Evolutionary conservation across 352 stramenopile species (phyloP).

Genomic region (Globisporangium okanoganense): DNA sequence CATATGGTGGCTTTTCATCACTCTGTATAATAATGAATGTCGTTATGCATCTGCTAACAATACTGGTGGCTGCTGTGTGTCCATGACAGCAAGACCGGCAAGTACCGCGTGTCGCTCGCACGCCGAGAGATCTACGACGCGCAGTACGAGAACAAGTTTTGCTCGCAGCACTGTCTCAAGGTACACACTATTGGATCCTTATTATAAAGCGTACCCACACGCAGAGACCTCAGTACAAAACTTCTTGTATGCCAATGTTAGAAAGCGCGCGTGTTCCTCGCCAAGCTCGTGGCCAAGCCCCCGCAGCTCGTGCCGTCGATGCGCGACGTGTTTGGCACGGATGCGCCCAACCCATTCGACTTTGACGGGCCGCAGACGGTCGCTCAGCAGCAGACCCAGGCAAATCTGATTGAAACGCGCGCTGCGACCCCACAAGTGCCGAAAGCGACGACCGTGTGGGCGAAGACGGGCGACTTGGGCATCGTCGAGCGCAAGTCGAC

Average conservation of each 20-base stretch:
- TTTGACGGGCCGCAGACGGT: constrained; percentile 33
- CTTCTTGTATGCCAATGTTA: constrained; percentile 16
- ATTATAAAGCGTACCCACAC: too few species aligned
- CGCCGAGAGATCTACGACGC: constrained; percentile 80
- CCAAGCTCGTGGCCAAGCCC: constrained; percentile 64
- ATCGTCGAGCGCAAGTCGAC: constrained; percentile 53
- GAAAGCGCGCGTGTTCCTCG: constrained; percentile 69
- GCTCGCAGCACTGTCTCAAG: constrained; percentile 62
- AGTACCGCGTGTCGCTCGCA: constrained; percentile 70
- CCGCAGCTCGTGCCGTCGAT: constrained; percentile 80
- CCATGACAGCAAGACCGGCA: constrained; percentile 41
- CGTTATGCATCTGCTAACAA: not conserved
- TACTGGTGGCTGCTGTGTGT: not conserved
- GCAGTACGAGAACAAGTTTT: constrained; percentile 80
- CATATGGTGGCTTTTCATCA: not conserved
- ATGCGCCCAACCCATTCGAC: constrained; percentile 64
- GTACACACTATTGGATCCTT: constrained; percentile 19
- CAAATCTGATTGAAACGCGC: not conserved
- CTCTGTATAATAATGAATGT: not conserved
- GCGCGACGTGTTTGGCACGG: constrained; percentile 73
- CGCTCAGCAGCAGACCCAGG: not conserved
- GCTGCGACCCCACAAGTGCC: constrained; percentile 10
- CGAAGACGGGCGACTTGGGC: constrained; percentile 68
- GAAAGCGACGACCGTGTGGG: constrained; percentile 63
- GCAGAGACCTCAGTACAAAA: too few species aligned